phyloP scores from a whole-genome alignment of 495 filamentous ascomycete species.

The Penicillium daleae region DNA sequence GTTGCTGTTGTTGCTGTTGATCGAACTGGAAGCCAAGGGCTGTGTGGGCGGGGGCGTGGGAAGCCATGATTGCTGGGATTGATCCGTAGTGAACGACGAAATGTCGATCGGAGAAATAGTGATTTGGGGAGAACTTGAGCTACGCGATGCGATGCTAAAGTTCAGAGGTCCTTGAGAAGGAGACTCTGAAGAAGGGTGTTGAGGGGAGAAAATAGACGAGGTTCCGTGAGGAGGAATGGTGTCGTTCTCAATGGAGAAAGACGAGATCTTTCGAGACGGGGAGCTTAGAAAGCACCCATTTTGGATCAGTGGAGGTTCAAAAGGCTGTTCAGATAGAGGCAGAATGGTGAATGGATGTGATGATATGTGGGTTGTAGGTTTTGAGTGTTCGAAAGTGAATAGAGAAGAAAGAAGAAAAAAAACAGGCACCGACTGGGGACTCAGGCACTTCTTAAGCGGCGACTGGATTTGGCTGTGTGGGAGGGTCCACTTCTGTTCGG shows the following conservation, averaged over 20 bases:
- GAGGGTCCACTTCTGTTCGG: slow-evolving; percentile 27
- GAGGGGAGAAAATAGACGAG: slow-evolving; percentile 42
- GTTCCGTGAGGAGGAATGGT: slow-evolving; percentile 52
- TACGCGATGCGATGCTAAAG: slow-evolving; percentile 56
- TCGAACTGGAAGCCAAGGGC: slow-evolving; percentile 52
- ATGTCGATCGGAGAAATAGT: slow-evolving; percentile 55
- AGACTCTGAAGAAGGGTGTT: slow-evolving; percentile 47
- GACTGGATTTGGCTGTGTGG: slow-evolving; percentile 30
- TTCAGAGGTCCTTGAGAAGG: slow-evolving; percentile 58
- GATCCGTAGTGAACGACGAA: slow-evolving; percentile 69
- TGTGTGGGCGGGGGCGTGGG: slow-evolving; percentile 54
- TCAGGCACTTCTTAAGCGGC: slow-evolving; percentile 48
- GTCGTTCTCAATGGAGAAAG: slow-evolving; percentile 54
- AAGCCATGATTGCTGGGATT: slow-evolving; percentile 64
- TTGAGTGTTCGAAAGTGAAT: slow-evolving; percentile 15
- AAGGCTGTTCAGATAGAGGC: slow-evolving; percentile 37
- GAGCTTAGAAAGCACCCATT: slow-evolving; percentile 59
- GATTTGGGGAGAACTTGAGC: slow-evolving; percentile 54
- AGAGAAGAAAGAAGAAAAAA: slow-evolving; percentile 26
- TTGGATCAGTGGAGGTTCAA: slow-evolving; percentile 30
- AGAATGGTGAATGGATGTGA: slow-evolving; percentile 27
- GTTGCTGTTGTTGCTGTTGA: slow-evolving; percentile 41
- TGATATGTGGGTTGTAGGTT: slow-evolving; percentile 9
- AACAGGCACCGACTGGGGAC: slow-evolving; percentile 40
- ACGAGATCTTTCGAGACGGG: slow-evolving; percentile 35